Base-by-base conservation (phyloP, 2,329 filamentous ascomycete genomes). In the Fusarium subtropicale region DNA sequence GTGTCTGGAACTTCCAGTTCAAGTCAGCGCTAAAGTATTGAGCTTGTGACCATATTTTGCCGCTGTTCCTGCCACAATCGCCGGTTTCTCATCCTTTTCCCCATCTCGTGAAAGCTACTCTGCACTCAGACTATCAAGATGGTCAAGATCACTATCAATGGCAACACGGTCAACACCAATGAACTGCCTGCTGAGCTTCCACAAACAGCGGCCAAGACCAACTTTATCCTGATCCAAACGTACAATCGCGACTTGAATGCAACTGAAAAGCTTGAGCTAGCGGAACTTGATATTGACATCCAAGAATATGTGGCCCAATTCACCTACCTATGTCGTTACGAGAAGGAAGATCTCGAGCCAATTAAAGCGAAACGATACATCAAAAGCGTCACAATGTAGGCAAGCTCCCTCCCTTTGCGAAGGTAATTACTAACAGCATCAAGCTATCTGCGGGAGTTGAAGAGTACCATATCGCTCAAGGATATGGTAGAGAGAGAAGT, bases 351-450 rank as follows among this genome's bases (percentile, higher is more conserved):
- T 5, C 34, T 36, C 9, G 5, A 36, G 34, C 34, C 16, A 36
- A 36, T 36, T 18, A 4, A 16, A 5, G 8, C 8, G 3, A n/a
- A 36, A 36, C 4, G 4, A 18, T 36, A 1, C 11, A 16, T 36
- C 34, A 36, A 36, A 6, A n/a, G 34, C 10, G 34, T 36, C 34
- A 36, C 34, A 4, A 11, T 36, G 34, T n/a, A 36, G n/a, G 34
- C 8, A n/a, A 7, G 5, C 34, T n/a, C 16, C 16, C 7, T 36
- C 16, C 16, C 0, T 36, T 4, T n/a, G 1, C 7, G 18, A n/a
- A 8, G 7, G 3, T n/a, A 18, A 36, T 18, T n/a, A 2, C 16
- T 36, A 5, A 36, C 34, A n/a, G 9, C 5, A 0, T 10, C 4
- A 2, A 36, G 34, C 4, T 36, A 36, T n/a, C 34, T 36, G 16